Conservation (phyloP, 169 alveolate species). For the Plasmodium chabaudi region DNA sequence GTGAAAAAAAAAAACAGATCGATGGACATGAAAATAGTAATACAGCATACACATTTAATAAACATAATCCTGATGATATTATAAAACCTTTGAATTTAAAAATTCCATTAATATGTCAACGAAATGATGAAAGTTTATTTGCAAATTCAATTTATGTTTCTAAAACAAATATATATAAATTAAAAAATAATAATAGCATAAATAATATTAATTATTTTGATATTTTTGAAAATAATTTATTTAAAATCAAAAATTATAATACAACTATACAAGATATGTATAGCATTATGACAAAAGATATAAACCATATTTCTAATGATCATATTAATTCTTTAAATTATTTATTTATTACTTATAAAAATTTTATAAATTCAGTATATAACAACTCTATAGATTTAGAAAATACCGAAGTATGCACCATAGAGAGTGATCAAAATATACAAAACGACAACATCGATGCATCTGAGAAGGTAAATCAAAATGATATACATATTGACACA, state of each 20-base stretch:
- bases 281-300: conserved; percentile 30
- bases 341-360: conserved; percentile 23
- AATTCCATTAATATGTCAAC: conserved; percentile 29
- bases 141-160: conserved; percentile 22
- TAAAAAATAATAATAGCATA: conserved; percentile 1
- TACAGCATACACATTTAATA: background rate
- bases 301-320: background rate
- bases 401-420: background rate
- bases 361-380: conserved; percentile 23
- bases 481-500: no score
- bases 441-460: background rate
- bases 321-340: conserved; percentile 27
- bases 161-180: conserved; percentile 48
- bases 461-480: no score
- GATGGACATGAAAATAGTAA: background rate
- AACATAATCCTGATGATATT: conserved; percentile 10
- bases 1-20: background rate
- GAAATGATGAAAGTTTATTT: conserved; percentile 38
- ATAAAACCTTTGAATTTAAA: conserved; percentile 41
- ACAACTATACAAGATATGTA: conserved; percentile 34
- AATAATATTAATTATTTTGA: conserved; percentile 19
- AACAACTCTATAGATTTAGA: conserved; percentile 4
- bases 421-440: background rate
- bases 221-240: conserved; percentile 17
- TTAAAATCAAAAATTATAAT: conserved; percentile 33